Conservation (phyloP, 345 rosid genomes). For the Brassica nigra region DNA sequence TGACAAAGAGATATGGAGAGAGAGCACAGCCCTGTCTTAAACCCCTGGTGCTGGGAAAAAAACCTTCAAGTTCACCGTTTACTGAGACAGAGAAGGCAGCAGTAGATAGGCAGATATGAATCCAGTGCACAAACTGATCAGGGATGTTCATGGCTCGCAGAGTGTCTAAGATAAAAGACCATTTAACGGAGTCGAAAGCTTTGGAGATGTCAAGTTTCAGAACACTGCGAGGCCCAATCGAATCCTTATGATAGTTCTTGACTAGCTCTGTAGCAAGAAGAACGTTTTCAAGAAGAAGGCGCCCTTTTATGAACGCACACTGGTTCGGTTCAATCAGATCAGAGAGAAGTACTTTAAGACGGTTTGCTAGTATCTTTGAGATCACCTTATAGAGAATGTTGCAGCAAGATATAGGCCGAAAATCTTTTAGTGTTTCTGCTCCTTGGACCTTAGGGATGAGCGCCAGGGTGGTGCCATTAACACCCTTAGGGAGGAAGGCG, state of each 20-base stretch:
- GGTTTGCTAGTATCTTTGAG: neutral
- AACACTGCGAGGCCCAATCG: neutral
- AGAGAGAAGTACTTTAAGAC: neutral
- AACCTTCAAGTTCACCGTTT: neutral
- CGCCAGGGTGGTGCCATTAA: neutral
- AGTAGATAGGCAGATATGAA: neutral
- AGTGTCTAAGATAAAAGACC: neutral
- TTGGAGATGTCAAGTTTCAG: neutral
- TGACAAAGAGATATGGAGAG: neutral
- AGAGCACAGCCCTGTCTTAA: neutral
- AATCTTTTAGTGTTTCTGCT: neutral
- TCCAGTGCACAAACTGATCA: neutral
- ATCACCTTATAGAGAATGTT: neutral
- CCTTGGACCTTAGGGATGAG: neutral
- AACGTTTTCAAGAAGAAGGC: neutral
- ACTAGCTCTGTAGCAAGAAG: neutral
- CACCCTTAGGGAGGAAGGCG: neutral
- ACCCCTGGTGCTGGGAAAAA: neutral
- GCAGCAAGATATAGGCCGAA: neutral
- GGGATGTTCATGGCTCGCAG: neutral
- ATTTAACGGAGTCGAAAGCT: neutral
- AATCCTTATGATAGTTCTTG: neutral
- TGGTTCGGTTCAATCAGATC: neutral
- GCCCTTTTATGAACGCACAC: neutral
- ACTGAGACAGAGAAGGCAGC: neutral